phyloP scores from a whole-genome alignment of 345 rosid genomes.

The Pistacia atlantica region DNA sequence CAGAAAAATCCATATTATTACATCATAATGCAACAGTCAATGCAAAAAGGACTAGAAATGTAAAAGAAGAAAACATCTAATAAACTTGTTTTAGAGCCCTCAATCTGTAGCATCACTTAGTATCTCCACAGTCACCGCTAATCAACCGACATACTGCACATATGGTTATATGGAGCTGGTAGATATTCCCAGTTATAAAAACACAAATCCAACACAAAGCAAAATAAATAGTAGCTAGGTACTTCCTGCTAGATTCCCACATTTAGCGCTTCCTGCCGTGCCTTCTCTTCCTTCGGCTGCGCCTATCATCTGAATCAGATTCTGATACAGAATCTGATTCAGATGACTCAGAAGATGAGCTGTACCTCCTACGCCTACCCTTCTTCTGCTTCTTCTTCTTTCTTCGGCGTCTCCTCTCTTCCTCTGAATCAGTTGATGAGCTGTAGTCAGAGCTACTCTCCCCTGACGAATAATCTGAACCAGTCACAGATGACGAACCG shows the following conservation, averaged over 20 bases:
- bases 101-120: background rate
- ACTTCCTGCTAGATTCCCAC: background rate
- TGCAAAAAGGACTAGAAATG: background rate
- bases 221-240: background rate
- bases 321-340: slow-evolving; percentile 62
- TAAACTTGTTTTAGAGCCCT: slow-evolving; percentile 9
- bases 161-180: background rate
- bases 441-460: slow-evolving; percentile 66
- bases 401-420: slow-evolving; percentile 60
- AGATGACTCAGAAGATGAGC: slow-evolving; percentile 81
- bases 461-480: slow-evolving; percentile 59
- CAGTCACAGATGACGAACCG: slow-evolving; percentile 58
- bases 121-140: background rate
- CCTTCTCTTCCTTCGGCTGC: slow-evolving; percentile 67
- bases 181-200: background rate
- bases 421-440: slow-evolving; percentile 82
- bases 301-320: slow-evolving; percentile 70
- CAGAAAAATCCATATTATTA: slow-evolving; percentile 4
- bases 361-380: slow-evolving; percentile 59
- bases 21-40: slow-evolving; percentile 14
- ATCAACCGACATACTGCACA: background rate
- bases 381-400: slow-evolving; percentile 76
- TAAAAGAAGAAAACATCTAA: slow-evolving; percentile 13
- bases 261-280: slow-evolving; percentile 52
- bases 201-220: background rate